These are phyloP conservation scores for Apiospora malaysiana DNA, from an alignment of 2,329 filamentous ascomycete genomes.

Conservation along the genomic window DNA sequence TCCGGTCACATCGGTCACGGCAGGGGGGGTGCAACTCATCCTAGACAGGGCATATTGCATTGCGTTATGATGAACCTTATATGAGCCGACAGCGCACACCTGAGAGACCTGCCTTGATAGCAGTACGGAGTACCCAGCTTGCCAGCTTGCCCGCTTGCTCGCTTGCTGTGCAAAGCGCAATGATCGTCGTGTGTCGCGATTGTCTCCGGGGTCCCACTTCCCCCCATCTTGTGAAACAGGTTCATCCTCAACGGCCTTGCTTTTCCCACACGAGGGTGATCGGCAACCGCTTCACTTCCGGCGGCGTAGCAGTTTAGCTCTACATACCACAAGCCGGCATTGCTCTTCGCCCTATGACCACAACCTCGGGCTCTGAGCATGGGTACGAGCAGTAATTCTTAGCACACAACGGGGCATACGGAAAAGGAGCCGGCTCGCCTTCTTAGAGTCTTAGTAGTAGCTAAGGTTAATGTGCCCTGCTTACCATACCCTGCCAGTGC, in stretches of 20 bases:
- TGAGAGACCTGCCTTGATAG: too few species aligned
- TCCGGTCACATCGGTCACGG: background rate
- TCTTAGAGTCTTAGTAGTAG: background rate
- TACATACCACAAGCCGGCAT: background rate
- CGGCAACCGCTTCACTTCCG: background rate
- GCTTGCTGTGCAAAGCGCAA: background rate
- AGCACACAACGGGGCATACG: background rate
- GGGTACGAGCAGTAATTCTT: background rate
- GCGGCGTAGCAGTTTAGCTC: background rate
- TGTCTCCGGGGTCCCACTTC: background rate
- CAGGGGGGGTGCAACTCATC: background rate
- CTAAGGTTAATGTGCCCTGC: background rate
- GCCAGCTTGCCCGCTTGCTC: too few species aligned
- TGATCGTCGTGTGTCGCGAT: background rate
- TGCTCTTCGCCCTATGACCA: background rate
- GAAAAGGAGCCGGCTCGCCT: background rate
- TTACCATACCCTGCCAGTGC: background rate
- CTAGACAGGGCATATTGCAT: background rate
- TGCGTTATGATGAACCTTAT: constrained; percentile 8
- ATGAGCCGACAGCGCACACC: background rate
- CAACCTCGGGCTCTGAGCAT: background rate
- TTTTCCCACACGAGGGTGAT: background rate
- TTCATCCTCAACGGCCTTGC: constrained; percentile 1
- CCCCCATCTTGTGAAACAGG: constrained; percentile 14
- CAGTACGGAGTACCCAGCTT: too few species aligned